phyloP scores from a whole-genome alignment of 495 filamentous ascomycete species.

The Corynascus novoguineensis region DNA sequence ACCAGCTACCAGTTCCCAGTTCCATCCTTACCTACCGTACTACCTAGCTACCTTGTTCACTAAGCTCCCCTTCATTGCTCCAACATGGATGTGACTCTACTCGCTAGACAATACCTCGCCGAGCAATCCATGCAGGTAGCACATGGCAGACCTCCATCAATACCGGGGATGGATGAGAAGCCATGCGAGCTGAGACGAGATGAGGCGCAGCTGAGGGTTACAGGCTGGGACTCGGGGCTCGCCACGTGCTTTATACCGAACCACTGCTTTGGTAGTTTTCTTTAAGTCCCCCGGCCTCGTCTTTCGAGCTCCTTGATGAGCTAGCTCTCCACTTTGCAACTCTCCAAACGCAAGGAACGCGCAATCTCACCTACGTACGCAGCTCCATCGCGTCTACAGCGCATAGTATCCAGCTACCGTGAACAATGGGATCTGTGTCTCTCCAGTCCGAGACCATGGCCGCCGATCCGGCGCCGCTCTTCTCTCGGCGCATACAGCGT shows the following conservation, averaged over 20 bases:
- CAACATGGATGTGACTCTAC: not conserved
- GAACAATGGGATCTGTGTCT: conserved; percentile 2
- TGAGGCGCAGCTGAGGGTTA: conserved; percentile 3
- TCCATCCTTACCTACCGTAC: no score
- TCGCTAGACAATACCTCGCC: not conserved
- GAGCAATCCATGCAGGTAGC: no score
- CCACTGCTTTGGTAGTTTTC: not conserved
- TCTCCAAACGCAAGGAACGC: not conserved
- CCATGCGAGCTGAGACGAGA: not conserved
- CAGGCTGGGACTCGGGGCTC: conserved; percentile 5
- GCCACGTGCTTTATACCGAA: not conserved
- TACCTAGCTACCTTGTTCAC: no score
- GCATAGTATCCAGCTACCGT: no score
- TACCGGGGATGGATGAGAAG: not conserved
- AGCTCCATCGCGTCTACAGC: not conserved
- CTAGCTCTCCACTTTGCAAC: not conserved
- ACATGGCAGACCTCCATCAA: not conserved
- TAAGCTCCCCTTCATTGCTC: no score
- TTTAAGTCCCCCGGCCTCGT: not conserved
- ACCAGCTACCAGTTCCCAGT: no score
- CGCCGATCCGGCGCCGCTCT: conserved; percentile 9
- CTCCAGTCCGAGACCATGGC: not conserved
- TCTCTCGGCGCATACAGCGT: conserved; percentile 7
- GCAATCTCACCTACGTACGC: not conserved
- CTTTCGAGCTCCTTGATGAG: no score